Conservation (phyloP, 2,329 filamentous ascomycete genomes). For the Fusarium protoensiforme region DNA sequence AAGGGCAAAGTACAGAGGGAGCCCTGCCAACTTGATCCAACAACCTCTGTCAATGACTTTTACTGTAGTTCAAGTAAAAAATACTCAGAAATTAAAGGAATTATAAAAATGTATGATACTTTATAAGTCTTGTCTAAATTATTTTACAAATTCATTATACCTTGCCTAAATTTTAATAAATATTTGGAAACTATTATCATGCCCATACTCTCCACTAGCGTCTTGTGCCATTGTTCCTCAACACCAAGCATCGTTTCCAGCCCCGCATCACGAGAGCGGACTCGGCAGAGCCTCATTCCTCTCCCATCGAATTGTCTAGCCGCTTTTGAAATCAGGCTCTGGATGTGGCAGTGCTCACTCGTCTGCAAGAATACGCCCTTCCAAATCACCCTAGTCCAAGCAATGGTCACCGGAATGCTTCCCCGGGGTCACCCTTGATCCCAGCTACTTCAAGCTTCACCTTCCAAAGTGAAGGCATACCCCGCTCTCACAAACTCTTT, state of each 20-base stretch:
- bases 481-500: neutral
- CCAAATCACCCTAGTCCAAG: neutral
- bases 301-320: neutral
- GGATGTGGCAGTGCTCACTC: neutral
- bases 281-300: neutral
- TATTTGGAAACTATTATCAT: too few relatives aligned
- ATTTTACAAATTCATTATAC: too few relatives aligned
- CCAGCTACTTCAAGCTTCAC: neutral
- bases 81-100: too few relatives aligned
- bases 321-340: neutral
- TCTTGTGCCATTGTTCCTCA: neutral
- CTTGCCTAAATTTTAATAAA: too few relatives aligned
- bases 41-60: too few relatives aligned
- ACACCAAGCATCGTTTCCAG: neutral
- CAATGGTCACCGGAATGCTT: neutral
- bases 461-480: neutral
- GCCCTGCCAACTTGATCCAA: too few relatives aligned
- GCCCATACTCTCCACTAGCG: neutral
- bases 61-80: too few relatives aligned
- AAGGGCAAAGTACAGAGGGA: neutral
- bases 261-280: neutral
- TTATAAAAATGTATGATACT: too few relatives aligned
- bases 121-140: too few relatives aligned
- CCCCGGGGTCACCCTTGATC: neutral
- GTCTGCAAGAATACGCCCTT: neutral